Evolutionary conservation across 169 alveolate genomes (phyloP).

Genomic region (Eimeria maxima): DNA sequence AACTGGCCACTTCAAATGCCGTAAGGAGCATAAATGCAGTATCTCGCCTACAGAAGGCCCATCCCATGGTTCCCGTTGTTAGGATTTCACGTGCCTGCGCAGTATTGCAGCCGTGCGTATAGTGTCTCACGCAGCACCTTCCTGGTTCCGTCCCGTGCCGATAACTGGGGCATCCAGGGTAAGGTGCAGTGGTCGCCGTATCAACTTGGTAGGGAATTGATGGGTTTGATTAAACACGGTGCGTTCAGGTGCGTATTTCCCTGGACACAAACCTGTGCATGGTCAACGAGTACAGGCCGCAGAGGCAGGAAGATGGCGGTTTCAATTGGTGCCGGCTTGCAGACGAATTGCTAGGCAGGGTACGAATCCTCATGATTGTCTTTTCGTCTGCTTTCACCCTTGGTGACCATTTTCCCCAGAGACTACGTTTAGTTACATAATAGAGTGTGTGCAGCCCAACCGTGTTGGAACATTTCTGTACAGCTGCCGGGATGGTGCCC

Average conservation of each 20-base stretch:
- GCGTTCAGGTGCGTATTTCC: slow-evolving; percentile 87
- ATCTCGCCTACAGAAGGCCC: not conserved
- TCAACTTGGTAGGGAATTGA: not conserved
- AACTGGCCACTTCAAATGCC: slow-evolving; percentile 84
- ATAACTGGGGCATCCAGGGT: not conserved
- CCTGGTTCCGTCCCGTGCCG: not conserved
- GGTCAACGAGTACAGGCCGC: slow-evolving; percentile 87
- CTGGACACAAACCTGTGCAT: slow-evolving; percentile 90
- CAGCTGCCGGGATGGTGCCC: not conserved
- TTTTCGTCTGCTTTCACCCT: not conserved
- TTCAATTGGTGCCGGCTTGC: slow-evolving; percentile 90
- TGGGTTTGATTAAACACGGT: not conserved
- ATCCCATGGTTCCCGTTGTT: not conserved
- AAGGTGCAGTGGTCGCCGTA: not conserved
- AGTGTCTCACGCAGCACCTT: not conserved
- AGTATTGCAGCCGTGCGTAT: not conserved
- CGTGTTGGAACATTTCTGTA: not conserved
- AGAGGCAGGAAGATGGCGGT: slow-evolving; percentile 59
- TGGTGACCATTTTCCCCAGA: not conserved
- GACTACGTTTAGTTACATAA: not conserved
- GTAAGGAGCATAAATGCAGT: slow-evolving; percentile 9
- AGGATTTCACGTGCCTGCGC: not conserved
- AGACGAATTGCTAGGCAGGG: slow-evolving; percentile 88
- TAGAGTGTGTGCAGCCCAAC: not conserved
- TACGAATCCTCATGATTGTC: slow-evolving; percentile 27